A percentile compares a stretch with the other conserved stretches of the same genome.
phyloP scores from a whole-genome alignment of 345 rosid species.

The Mallotus nudiflorus region DNA sequence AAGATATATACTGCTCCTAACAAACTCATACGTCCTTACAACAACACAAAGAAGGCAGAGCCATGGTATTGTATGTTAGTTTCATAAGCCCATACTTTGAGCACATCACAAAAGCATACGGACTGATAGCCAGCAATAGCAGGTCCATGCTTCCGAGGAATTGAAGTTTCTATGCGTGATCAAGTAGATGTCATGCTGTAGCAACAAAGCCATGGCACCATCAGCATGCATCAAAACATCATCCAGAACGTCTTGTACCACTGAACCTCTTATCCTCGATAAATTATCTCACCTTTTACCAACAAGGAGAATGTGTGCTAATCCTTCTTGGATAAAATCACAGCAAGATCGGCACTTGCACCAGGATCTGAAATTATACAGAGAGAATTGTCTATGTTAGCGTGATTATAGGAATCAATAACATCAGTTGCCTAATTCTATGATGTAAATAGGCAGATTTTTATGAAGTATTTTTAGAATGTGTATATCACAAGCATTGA shows the following conservation, averaged over 20 bases:
- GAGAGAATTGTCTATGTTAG: background rate
- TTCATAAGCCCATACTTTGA: background rate
- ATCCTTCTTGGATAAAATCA: constrained; percentile 98
- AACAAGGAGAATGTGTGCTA: constrained; percentile 75
- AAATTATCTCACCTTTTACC: constrained; percentile 72
- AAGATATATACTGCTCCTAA: constrained; percentile 18
- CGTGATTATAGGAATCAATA: too few species aligned
- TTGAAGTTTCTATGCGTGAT: constrained; percentile 80
- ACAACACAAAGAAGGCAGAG: background rate
- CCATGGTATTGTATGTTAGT: background rate
- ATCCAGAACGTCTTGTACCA: background rate
- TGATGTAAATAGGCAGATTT: too few species aligned
- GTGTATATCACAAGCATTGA: too few species aligned
- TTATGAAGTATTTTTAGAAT: too few species aligned
- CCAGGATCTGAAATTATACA: constrained; percentile 63
- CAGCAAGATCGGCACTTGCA: constrained; percentile 92
- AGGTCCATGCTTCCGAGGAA: constrained; percentile 99
- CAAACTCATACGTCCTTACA: background rate
- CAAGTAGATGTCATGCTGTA: constrained; percentile 81
- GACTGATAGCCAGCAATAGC: constrained; percentile 96
- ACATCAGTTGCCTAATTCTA: too few species aligned
- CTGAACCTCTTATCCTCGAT: background rate
- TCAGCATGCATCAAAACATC: background rate
- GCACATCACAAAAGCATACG: constrained; percentile 26
- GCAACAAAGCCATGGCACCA: background rate